Evolutionary conservation across 257 asterid genomes (phyloP).

Genomic region (Capsicum baccatum): DNA sequence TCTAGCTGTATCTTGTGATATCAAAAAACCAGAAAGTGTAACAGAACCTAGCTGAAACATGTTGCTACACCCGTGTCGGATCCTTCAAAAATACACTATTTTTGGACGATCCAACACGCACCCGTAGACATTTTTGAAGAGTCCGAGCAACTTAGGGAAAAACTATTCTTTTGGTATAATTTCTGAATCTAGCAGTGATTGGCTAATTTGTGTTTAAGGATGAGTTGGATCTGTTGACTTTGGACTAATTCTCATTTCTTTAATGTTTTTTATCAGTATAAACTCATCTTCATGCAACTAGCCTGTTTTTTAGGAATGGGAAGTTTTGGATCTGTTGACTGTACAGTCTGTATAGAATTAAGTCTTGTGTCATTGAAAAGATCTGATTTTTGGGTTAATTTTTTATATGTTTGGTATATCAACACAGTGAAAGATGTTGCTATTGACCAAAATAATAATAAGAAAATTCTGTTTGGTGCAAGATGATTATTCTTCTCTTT

Average conservation of each 20-base stretch:
- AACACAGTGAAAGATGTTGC: not conserved
- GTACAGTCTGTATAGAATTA: not conserved
- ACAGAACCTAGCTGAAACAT: too few species aligned
- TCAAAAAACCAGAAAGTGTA: too few species aligned
- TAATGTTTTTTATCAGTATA: not conserved
- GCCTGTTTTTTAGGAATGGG: conserved; percentile 17
- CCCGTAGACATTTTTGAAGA: too few species aligned
- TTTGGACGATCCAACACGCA: too few species aligned
- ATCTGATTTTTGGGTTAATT: not conserved
- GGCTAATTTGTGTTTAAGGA: conserved; percentile 10
- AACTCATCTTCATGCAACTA: conserved; percentile 5
- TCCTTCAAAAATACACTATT: too few species aligned
- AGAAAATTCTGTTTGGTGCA: not conserved
- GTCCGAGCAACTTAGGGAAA: too few species aligned
- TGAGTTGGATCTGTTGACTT: conserved; percentile 32
- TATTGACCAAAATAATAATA: not conserved
- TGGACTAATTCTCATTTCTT: conserved; percentile 24
- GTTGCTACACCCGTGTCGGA: too few species aligned
- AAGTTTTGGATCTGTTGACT: conserved; percentile 22
- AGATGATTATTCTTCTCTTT: conserved; percentile 10
- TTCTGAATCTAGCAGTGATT: conserved; percentile 11
- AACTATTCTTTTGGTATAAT: conserved; percentile 26
- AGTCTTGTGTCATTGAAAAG: not conserved
- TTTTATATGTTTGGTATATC: conserved; percentile 3
- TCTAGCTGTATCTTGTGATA: not conserved